Conservation (phyloP, 176 grass and related monocot genomes). For the Oryza rufipogon region DNA sequence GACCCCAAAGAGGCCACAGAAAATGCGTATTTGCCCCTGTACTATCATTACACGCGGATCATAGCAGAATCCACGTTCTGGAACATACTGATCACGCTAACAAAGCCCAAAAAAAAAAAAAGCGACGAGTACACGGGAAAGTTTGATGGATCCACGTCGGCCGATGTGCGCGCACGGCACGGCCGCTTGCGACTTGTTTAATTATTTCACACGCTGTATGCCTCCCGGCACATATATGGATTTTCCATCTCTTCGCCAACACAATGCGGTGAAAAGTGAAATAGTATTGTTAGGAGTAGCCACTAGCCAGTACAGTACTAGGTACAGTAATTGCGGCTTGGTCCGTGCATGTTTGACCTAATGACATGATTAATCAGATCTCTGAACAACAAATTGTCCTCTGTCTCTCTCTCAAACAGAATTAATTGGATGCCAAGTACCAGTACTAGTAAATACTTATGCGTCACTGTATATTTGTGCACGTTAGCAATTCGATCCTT, state of each 20-base stretch:
- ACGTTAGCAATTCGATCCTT: too few relatives aligned
- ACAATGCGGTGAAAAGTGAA: not conserved
- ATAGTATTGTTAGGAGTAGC: not conserved
- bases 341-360: not conserved
- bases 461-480: too few relatives aligned
- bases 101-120: not conserved
- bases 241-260: not conserved
- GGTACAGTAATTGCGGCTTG: not conserved
- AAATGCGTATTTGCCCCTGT: not conserved
- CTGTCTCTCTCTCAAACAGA: not conserved
- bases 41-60: not conserved
- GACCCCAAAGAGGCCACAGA: not conserved
- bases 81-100: not conserved
- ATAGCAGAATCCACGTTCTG: not conserved
- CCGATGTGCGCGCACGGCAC: conserved; percentile 29
- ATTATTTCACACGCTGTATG: too few relatives aligned
- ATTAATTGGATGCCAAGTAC: not conserved
- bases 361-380: not conserved
- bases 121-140: conserved; percentile 1
- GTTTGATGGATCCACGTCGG: conserved; percentile 41
- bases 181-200: not conserved
- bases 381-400: not conserved
- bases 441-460: not conserved
- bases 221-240: not conserved
- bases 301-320: not conserved